Conservation (phyloP, 441 rosid species). For the Corymbia citriodora region DNA sequence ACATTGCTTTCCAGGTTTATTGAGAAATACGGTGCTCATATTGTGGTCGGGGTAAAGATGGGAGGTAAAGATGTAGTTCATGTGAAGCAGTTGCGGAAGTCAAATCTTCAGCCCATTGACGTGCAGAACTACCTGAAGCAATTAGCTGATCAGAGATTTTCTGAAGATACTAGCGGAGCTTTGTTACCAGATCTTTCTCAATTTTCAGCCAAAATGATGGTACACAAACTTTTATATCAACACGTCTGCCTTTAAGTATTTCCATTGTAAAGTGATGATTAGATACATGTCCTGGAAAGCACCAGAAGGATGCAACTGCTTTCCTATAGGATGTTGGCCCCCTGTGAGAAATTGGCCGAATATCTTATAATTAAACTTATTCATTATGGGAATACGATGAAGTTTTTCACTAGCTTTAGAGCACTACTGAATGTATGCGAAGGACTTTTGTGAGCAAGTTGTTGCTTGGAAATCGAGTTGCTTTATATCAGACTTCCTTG, state of each 20-base stretch:
- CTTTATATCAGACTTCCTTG: neutral
- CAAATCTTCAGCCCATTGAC: constrained; percentile 49
- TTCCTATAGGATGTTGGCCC: neutral
- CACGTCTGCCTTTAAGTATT: neutral
- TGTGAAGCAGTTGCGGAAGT: constrained; percentile 63
- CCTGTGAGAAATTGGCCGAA: neutral
- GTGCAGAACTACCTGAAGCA: constrained; percentile 64
- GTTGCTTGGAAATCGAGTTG: neutral
- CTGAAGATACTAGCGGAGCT: constrained; percentile 18
- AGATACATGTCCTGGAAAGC: neutral
- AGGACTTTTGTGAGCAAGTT: neutral
- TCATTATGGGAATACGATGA: neutral
- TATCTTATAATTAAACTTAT: neutral
- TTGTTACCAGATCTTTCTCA: constrained; percentile 1
- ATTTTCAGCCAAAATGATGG: constrained; percentile 34
- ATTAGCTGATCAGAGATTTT: constrained; percentile 59
- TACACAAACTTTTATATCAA: constrained; percentile 5
- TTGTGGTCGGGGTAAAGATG: constrained; percentile 88
- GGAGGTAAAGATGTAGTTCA: constrained; percentile 91
- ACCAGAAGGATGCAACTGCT: neutral
- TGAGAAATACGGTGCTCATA: constrained; percentile 84
- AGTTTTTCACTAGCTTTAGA: neutral
- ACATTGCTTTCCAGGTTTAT: constrained; percentile 51
- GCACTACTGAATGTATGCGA: neutral
- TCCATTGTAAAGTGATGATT: neutral